Evolutionary conservation across 768 basidiomycete genomes (phyloP), one percentile per base, ranked within the genome.

Genomic region (Podaxis sp.): DNA sequence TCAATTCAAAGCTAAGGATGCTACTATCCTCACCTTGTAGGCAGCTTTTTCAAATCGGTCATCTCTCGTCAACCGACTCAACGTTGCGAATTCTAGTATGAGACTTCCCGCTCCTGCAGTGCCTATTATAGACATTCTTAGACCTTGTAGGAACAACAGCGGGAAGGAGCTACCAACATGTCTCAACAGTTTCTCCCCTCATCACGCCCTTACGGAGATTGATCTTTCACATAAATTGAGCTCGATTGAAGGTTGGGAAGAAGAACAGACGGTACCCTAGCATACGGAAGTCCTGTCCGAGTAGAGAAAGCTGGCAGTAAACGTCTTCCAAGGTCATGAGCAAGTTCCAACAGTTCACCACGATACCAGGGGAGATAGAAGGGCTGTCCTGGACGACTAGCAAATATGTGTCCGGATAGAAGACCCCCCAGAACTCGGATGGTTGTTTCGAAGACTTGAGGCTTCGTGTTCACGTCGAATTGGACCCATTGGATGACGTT

Each of bases 361-460:
- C 78, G 78, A 70, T 98, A 97, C 91, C 92, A 93, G 3, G 89
- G 85, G 42, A 96, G 75, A 67, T 86, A 77, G 67, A 93, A 93
- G 18, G 85, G 83, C 38, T 87, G 85, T 1, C 75, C 82, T 1
- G 79, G 74, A 53, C 84, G 77, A 62, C 79, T 86, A n/a, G 92
- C 91, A 69, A 87, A 90, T 55, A 89, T 84, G 67, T 95, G 94
- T 25, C 85, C 94, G 5, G 91, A 93, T 13, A 95, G 71, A 38
- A 99, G 81, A 3, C 94, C 93, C 2, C 97, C 97, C 7, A 99
- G 77, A 5, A 95, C 93, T 27, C 95, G 86, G 58, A 98, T 98
- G 0, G 93, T 98, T 9, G 91, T 92, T 76, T 99, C 96, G 68
- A 99, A 99, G 3, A 98, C 90, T 79, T 99, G 96, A n/a, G 97